Percentiles rank a stretch among this genome's conserved stretches.
These are phyloP conservation scores for Synchytrium microbalum DNA, from an alignment of 371 early-diverging fungal species.

Conservation along the genomic window DNA sequence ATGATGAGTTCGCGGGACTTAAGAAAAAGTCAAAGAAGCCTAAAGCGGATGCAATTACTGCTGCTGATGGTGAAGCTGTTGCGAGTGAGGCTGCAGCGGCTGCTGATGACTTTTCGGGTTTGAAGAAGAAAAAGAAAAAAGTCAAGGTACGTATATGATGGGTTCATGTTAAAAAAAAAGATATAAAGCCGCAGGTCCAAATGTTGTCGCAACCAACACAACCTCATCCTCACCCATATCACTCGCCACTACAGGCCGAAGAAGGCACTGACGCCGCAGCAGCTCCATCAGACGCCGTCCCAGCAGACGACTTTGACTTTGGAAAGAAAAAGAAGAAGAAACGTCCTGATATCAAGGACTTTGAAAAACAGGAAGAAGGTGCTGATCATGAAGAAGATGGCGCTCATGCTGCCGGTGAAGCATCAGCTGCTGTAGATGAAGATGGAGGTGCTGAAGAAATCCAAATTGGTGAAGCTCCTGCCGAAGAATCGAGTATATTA, in stretches of 20 bases:
- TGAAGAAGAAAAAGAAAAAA: constrained; percentile 88
- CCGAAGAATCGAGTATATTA: constrained; percentile 4
- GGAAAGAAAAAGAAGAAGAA: constrained; percentile 93
- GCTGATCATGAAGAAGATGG: constrained; percentile 34
- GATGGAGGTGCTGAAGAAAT: constrained; percentile 7
- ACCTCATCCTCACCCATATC: constrained; percentile 3
- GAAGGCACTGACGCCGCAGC: constrained; percentile 31
- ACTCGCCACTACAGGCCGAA: constrained; percentile 31
- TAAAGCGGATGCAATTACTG: constrained; percentile 17
- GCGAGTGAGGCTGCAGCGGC: constrained; percentile 3
- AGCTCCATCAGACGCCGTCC: constrained; percentile 36
- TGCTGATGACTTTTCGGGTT: constrained; percentile 70
- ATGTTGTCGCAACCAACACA: background rate
- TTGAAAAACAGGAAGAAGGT: constrained; percentile 59
- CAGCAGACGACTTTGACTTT: constrained; percentile 52
- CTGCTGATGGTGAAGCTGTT: constrained; percentile 24
- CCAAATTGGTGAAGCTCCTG: constrained; percentile 11
- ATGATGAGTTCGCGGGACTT: constrained; percentile 9
- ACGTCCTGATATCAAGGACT: constrained; percentile 59
- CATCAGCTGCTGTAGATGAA: constrained; percentile 9
- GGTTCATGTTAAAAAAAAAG: constrained; percentile 17
- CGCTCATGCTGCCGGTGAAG: constrained; percentile 12
- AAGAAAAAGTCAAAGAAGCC: constrained; percentile 26
- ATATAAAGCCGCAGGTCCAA: constrained; percentile 9
- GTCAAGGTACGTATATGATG: constrained; percentile 55